These are phyloP conservation scores for Brassica hybrid DNA, from an alignment of 441 rosid species.

Conservation along the genomic window DNA sequence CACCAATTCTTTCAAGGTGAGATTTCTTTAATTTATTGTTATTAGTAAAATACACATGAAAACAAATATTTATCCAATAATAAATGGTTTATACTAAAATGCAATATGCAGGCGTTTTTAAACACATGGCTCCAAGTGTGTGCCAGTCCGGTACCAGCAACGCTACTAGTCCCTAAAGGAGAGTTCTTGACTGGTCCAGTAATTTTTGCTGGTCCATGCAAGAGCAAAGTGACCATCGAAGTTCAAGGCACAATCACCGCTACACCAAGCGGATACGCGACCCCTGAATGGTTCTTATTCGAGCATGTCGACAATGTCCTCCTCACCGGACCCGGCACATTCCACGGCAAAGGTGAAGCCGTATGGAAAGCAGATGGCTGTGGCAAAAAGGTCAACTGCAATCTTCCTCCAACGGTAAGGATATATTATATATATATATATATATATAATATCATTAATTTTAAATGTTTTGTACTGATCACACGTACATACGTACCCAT, in stretches of 20 bases:
- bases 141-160: conserved; percentile 33
- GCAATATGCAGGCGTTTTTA: conserved; percentile 39
- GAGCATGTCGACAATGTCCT: conserved; percentile 34
- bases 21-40: neutral
- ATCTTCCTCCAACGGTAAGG: conserved; percentile 40
- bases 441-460: neutral
- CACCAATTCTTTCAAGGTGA: conserved; percentile 38
- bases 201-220: too few species aligned
- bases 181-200: too few species aligned
- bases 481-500: neutral
- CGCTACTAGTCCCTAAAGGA: conserved; percentile 41
- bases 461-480: neutral
- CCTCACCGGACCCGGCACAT: conserved; percentile 42
- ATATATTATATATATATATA: neutral
- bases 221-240: too few species aligned
- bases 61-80: neutral
- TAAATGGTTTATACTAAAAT: neutral
- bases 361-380: conserved; percentile 34
- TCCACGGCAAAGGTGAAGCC: conserved; percentile 41
- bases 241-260: too few species aligned
- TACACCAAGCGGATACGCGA: too few species aligned
- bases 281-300: too few species aligned
- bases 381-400: conserved; percentile 31
- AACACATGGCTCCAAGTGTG: conserved; percentile 45
- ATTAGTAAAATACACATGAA: too few species aligned